These are phyloP conservation scores for Dactylellina cionopaga DNA, from an alignment of 2,329 filamentous ascomycete species.

Conservation along the genomic window DNA sequence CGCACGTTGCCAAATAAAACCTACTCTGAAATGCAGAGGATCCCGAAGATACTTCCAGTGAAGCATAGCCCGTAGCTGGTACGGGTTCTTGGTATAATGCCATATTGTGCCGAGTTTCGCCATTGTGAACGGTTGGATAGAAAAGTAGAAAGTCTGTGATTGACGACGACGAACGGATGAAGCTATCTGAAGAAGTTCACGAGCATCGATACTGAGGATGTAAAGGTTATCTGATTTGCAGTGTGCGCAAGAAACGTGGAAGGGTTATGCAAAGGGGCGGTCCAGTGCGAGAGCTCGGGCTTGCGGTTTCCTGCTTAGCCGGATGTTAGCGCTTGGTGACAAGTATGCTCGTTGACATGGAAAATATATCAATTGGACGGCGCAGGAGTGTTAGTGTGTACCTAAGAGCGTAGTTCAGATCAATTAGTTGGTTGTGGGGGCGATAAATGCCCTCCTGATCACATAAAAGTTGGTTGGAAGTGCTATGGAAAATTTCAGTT, in stretches of 20 bases:
- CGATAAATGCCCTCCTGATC: not conserved
- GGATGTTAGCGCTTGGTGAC: not conserved
- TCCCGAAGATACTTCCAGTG: constrained; percentile 75
- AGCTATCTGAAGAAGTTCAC: not conserved
- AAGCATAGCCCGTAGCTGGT: constrained; percentile 80
- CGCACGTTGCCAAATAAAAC: not conserved
- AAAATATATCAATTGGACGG: constrained; percentile 2
- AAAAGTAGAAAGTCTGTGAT: not conserved
- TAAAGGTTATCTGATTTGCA: not conserved
- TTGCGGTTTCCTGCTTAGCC: not conserved
- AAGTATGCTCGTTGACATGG: not conserved
- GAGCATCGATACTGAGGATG: not conserved
- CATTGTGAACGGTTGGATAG: constrained; percentile 21
- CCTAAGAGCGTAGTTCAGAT: no score
- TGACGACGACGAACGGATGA: not conserved
- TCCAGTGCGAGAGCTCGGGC: no score
- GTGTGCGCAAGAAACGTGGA: not conserved
- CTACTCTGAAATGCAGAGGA: constrained; percentile 26
- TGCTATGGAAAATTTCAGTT: constrained; percentile 20
- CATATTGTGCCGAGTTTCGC: constrained; percentile 42
- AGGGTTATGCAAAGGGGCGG: not conserved
- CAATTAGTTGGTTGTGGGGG: not conserved
- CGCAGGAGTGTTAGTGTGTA: no score
- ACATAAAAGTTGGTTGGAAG: not conserved
- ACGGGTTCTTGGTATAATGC: constrained; percentile 77